phyloP scores from a whole-genome alignment of 1,284 basidiomycete species.

The Papiliotrema fonsecae region DNA sequence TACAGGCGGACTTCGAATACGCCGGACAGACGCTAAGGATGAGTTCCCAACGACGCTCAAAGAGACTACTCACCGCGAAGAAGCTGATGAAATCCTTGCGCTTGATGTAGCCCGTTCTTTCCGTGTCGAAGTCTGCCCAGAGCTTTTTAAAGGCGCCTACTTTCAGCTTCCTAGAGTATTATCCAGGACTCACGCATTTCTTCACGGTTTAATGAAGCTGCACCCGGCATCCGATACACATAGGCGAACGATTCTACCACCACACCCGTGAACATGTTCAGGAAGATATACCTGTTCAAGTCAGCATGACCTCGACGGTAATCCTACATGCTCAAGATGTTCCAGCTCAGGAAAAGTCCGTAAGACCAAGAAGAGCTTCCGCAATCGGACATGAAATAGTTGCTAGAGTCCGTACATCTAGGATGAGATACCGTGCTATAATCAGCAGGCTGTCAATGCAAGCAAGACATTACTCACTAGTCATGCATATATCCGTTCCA shows the following conservation, averaged over 20 bases:
- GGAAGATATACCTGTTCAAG: conserved; percentile 72
- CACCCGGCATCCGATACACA: conserved; percentile 79
- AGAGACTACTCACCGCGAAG: conserved; percentile 61
- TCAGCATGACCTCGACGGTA: conserved; percentile 8
- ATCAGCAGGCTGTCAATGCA: not conserved
- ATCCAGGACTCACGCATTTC: conserved; percentile 62
- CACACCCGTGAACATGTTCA: conserved; percentile 93
- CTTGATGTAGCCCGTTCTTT: conserved; percentile 73
- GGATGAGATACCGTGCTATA: conserved; percentile 69
- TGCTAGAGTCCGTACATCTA: conserved; percentile 64
- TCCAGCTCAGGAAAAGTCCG: conserved; percentile 90
- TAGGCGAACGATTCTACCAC: conserved; percentile 97
- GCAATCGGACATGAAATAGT: conserved; percentile 75
- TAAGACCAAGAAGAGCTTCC: conserved; percentile 83
- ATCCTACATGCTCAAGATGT: conserved; percentile 84
- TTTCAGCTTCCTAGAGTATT: not conserved
- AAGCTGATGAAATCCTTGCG: conserved; percentile 70
- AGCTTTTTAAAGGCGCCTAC: conserved; percentile 75
- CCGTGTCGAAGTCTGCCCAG: conserved; percentile 80
- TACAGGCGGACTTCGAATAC: conserved; percentile 83
- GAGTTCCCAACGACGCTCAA: not conserved
- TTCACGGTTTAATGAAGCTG: conserved; percentile 76
- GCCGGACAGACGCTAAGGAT: conserved; percentile 31
- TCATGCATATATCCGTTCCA: conserved; percentile 98
- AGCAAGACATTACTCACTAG: conserved; percentile 57